Percentiles rank a stretch among this genome's conserved stretches.
Evolutionary conservation across 1,284 basidiomycete species (phyloP).

Genomic region (Cerioporus squamosus): DNA sequence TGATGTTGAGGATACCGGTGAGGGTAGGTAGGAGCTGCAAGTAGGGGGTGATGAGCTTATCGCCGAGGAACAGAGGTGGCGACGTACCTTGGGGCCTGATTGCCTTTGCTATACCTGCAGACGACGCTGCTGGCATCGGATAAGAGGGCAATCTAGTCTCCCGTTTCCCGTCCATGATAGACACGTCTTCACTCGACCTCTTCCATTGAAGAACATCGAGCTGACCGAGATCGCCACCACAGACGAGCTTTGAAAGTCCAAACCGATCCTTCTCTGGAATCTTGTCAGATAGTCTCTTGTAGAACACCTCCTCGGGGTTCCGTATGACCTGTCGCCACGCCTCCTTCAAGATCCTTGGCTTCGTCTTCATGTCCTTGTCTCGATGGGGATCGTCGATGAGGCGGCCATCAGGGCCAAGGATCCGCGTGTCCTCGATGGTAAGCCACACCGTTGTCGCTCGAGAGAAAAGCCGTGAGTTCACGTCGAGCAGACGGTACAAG

Average conservation of each 20-base stretch:
- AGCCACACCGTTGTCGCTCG: conserved; percentile 18
- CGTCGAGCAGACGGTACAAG: conserved; percentile 4
- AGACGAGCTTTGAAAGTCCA: conserved; percentile 6
- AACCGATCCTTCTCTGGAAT: conserved; percentile 1
- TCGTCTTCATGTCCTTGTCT: neutral
- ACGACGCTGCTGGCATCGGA: neutral
- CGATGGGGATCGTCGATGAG: neutral
- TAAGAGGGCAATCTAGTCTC: neutral
- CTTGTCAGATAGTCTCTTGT: neutral
- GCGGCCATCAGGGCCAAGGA: neutral
- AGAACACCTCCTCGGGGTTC: conserved; percentile 7
- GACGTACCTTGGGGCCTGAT: neutral
- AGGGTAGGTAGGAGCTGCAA: neutral
- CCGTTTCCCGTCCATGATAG: neutral
- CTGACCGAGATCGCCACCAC: conserved; percentile 11
- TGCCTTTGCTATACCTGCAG: neutral
- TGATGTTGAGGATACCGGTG: conserved; percentile 5
- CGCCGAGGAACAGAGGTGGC: neutral
- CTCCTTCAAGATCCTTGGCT: conserved; percentile 19
- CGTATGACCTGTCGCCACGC: conserved; percentile 17
- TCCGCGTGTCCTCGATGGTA: conserved; percentile 10
- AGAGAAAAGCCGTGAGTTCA: conserved; percentile 15
- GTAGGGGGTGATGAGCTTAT: neutral
- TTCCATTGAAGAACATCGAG: conserved; percentile 8
- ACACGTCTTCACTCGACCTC: neutral